Percentiles rank a stretch among this genome's conserved stretches.
Evolutionary conservation across 176 grass and related monocot species (phyloP).

Genomic region (Bromus sterilis): DNA sequence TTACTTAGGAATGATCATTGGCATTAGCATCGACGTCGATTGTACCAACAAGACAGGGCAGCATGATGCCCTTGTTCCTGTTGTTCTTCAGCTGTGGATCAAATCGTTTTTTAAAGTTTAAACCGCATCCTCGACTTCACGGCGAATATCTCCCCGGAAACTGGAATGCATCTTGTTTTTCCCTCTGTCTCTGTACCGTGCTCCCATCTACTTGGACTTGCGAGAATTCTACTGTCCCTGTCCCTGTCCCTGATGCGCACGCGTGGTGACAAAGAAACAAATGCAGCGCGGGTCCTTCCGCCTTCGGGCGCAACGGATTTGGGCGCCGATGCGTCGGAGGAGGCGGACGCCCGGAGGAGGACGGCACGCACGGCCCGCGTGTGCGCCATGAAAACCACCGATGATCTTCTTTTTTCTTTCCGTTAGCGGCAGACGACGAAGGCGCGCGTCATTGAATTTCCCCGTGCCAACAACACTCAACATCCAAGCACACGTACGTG

Average conservation of each 20-base stretch:
- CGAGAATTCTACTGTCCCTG: background rate
- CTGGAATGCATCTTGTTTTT: too few relatives aligned
- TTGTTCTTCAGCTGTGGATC: background rate
- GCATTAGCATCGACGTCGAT: background rate
- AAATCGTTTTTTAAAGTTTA: background rate
- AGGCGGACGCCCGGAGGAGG: background rate
- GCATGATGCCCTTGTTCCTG: background rate
- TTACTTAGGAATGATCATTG: background rate
- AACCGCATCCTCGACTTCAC: background rate
- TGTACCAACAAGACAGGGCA: background rate
- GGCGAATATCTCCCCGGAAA: background rate
- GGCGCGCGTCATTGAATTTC: background rate
- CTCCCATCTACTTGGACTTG: background rate
- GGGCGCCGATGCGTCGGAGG: background rate
- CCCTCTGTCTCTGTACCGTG: too few relatives aligned
- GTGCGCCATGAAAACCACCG: conserved; percentile 9
- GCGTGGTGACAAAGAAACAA: background rate
- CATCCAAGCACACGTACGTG: background rate
- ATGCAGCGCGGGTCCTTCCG: background rate
- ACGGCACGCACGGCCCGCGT: background rate
- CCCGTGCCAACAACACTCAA: background rate
- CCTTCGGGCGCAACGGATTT: background rate
- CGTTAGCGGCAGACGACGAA: background rate
- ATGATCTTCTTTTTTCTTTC: too few relatives aligned
- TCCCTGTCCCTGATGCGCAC: background rate